Evolutionary conservation across 2,329 filamentous ascomycete genomes (phyloP).

Genomic region (Ambrosiella xylebori): DNA sequence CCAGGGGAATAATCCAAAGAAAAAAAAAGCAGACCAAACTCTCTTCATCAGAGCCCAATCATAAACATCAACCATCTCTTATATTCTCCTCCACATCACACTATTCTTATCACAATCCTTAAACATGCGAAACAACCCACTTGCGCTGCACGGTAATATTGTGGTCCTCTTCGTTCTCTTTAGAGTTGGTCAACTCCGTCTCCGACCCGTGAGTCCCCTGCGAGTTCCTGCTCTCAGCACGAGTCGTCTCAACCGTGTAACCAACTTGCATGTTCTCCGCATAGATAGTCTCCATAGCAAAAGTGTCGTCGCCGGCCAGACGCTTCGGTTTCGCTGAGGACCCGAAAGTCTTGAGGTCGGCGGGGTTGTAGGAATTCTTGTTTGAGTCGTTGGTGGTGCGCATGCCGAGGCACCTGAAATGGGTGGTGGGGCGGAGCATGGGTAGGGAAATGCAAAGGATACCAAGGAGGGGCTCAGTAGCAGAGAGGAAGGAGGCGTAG

Average conservation of each 20-base stretch:
- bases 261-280: conserved; percentile 12
- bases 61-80: too few species aligned
- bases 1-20: not conserved
- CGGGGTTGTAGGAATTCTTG: conserved; percentile 3
- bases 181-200: conserved; percentile 5
- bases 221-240: conserved; percentile 10
- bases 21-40: not conserved
- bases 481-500: conserved; percentile 16
- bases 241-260: conserved; percentile 7
- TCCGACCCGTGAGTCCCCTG: conserved; percentile 10
- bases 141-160: conserved; percentile 12
- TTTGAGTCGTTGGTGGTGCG: conserved; percentile 5
- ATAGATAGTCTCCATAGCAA: conserved; percentile 12
- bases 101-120: not conserved
- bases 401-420: conserved; percentile 8
- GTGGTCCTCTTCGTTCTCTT: conserved; percentile 5
- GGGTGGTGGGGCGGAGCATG: conserved; percentile 15
- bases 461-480: conserved; percentile 15
- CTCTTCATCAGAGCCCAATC: too few species aligned
- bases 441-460: conserved; percentile 16
- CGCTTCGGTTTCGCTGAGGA: conserved; percentile 7
- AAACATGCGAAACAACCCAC: conserved; percentile 12
- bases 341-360: conserved; percentile 10
- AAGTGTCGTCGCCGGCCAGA: conserved; percentile 2
- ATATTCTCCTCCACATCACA: too few species aligned